Conservation (phyloP, 768 basidiomycete species). For the Lactarius sanguifluus region DNA sequence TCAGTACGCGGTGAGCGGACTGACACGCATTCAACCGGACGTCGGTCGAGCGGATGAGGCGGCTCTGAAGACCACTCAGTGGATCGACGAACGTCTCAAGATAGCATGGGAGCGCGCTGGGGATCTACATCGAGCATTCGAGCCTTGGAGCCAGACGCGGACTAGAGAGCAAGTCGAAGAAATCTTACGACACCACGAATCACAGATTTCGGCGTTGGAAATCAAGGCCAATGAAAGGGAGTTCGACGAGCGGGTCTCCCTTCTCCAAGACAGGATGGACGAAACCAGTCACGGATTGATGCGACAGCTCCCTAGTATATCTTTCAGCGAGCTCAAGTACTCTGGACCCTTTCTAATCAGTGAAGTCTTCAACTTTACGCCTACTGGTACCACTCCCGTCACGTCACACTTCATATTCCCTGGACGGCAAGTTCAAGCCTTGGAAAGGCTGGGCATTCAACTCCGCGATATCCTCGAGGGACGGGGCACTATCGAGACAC, state of each 20-base stretch:
- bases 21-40: not conserved
- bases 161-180: not conserved
- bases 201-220: constrained; percentile 2
- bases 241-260: not conserved
- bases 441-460: not conserved
- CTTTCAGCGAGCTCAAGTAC: too few species aligned
- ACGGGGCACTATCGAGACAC: not conserved
- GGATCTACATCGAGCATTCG: constrained; percentile 9
- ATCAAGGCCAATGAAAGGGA: not conserved
- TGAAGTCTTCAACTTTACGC: too few species aligned
- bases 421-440: not conserved
- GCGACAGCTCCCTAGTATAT: constrained; percentile 9
- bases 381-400: too few species aligned
- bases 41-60: not conserved
- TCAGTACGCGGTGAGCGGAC: not conserved
- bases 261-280: constrained; percentile 9
- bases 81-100: constrained; percentile 4
- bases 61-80: not conserved
- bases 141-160: not conserved
- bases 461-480: constrained; percentile 3
- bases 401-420: too few species aligned
- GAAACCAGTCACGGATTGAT: constrained; percentile 2
- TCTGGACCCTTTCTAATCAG: too few species aligned
- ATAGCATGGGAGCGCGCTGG: not conserved
- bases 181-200: not conserved